Percentiles rank a stretch among this genome's conserved stretches.
Conservation (phyloP, 495 filamentous ascomycete genomes). For the Aspergillus carlsbadensis region DNA sequence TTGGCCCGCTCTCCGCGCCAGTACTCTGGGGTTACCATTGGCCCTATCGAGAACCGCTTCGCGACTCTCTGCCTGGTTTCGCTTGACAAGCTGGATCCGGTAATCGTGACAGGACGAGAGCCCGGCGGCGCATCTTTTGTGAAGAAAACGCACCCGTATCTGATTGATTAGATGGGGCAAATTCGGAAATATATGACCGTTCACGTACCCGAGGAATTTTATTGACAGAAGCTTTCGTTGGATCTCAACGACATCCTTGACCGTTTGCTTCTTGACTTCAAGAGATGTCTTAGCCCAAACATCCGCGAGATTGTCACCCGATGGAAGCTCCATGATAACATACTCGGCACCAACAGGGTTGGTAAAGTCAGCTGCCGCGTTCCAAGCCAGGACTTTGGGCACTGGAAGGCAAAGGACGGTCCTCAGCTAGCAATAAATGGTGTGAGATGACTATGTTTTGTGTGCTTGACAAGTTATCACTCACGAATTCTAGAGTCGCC, state of each 20-base stretch:
- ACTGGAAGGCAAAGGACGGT: conserved; percentile 28
- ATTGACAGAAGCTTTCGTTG: conserved; percentile 27
- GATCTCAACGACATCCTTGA: conserved; percentile 28
- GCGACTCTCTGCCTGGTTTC: conserved; percentile 13
- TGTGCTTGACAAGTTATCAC: conserved; percentile 1
- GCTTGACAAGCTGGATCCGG: neutral
- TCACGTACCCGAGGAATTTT: conserved; percentile 21
- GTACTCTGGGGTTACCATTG: conserved; percentile 21
- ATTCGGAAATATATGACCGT: neutral
- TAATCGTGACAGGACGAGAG: neutral
- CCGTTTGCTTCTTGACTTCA: conserved; percentile 22
- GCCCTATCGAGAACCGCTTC: conserved; percentile 29
- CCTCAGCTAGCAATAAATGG: conserved; percentile 9
- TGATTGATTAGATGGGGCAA: conserved; percentile 5
- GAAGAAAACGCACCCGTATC: conserved; percentile 31
- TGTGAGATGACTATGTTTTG: conserved; percentile 10
- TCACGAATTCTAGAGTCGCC: conserved; percentile 39
- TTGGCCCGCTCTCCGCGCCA: conserved; percentile 26
- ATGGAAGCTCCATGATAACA: conserved; percentile 41
- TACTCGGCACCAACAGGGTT: conserved; percentile 37
- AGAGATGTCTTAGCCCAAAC: conserved; percentile 26
- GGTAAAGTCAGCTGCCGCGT: conserved; percentile 17
- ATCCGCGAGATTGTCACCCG: conserved; percentile 23
- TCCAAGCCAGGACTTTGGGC: conserved; percentile 40
- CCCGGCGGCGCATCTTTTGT: conserved; percentile 13